Conservation (phyloP, 345 rosid species). For the Brassica incana region DNA sequence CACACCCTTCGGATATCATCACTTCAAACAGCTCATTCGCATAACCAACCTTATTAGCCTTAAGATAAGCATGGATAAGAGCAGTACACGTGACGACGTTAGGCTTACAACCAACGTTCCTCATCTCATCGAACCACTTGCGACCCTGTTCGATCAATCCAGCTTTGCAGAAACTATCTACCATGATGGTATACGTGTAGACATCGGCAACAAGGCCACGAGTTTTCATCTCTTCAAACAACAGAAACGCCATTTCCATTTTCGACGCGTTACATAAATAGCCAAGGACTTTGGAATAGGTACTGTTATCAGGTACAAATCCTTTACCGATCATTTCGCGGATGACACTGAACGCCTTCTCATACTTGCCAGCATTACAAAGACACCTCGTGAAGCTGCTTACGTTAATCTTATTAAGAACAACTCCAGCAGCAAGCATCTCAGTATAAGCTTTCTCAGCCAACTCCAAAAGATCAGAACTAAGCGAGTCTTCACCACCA, state of each 20-base stretch:
- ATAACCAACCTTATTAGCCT: constrained; percentile 57
- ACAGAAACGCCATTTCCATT: constrained; percentile 75
- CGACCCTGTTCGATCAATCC: constrained; percentile 86
- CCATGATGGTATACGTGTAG: constrained; percentile 78
- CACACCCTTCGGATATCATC: constrained; percentile 79
- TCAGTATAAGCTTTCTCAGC: constrained; percentile 79
- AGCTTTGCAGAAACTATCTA: constrained; percentile 86
- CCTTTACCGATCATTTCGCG: constrained; percentile 84
- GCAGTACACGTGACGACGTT: constrained; percentile 89
- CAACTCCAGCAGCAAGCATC: constrained; percentile 73
- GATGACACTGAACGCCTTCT: constrained; percentile 70
- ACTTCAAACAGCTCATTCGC: constrained; percentile 80
- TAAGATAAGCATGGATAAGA: constrained; percentile 89
- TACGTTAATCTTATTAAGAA: constrained; percentile 81
- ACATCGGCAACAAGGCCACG: constrained; percentile 72
- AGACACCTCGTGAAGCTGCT: constrained; percentile 72
- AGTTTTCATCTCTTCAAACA: constrained; percentile 87
- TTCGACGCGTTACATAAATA: constrained; percentile 67
- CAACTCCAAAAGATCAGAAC: constrained; percentile 54
- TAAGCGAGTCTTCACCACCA: constrained; percentile 56
- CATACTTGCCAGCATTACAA: constrained; percentile 73
- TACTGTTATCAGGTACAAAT: constrained; percentile 79
- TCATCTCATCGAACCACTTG: constrained; percentile 84
- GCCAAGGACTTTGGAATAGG: constrained; percentile 80
- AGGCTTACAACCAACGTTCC: constrained; percentile 69